Evolutionary conservation across 2,329 filamentous ascomycete species (phyloP), one percentile per base, ranked within the genome.

Genomic region (Alternaria conjuncta): DNA sequence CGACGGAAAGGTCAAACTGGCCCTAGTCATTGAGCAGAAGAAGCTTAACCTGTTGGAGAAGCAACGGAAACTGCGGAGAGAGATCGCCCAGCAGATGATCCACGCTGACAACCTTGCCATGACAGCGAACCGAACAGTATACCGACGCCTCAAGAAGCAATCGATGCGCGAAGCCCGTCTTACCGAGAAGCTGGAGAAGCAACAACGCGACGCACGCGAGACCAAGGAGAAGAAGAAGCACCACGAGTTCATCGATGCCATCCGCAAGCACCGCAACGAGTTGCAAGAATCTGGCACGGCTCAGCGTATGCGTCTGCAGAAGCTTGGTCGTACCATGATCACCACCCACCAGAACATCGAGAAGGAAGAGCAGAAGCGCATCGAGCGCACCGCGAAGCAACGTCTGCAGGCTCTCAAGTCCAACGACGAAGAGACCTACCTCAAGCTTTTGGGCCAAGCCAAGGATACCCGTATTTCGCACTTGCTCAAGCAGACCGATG

Each of bases 401-500:
- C 96, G 96, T 97, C 90, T 99, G 70, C 95, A 98, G 82, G 96
- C 96, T 65, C 87, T 99, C 79, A 98, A 97, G 84, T 95, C 96
- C 75, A 97, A 99, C 89, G 96, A 99, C 80, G 96, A 99, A 84
- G 96, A 98, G 83, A 97, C 96, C 1, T 99, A 99, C 80, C 88
- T 99, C 82, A 97, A 97, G 82, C 87, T 99, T 77, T 90, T 99
- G 74, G 96, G 97, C 77, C 95, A 99, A 82, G 96, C 96, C 75
- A 99, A 99, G 85, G 96, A 99, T 84, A 98, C 95, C 43, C 95
- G 96, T 90, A 99, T 99, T 69, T 97, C 96, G 9, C 96, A 99
- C 80, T 84, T 99, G 76, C 90, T 99, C 73, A 93, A 93, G 78
- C 96, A 99, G 83, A 99, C 96, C 55, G 95, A 99, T 80, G 94